A percentile compares a stretch with the other conserved stretches of the same genome.
These are phyloP conservation scores for Vitellaria paradoxa DNA, from an alignment of 179 eudicot species.

Conservation along the genomic window DNA sequence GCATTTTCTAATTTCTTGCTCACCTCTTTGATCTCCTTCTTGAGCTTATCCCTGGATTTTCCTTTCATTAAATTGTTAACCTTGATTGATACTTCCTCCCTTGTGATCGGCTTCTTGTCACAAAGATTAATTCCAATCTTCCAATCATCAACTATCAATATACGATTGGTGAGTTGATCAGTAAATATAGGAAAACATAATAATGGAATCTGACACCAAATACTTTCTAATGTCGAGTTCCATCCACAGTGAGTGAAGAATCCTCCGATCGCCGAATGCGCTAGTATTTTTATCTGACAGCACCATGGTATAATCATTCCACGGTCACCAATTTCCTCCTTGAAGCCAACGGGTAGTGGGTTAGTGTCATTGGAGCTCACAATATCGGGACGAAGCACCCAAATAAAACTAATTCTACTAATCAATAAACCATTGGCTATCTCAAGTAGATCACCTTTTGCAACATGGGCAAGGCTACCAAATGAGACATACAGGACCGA, in stretches of 20 bases:
- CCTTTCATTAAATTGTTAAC: slow-evolving; percentile 31
- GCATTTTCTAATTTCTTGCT: slow-evolving; percentile 33
- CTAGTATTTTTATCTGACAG: neutral
- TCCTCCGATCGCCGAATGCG: slow-evolving; percentile 6
- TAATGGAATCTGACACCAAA: slow-evolving; percentile 23
- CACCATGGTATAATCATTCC: slow-evolving; percentile 23
- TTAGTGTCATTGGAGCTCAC: slow-evolving; percentile 18
- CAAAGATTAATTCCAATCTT: neutral
- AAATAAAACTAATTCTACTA: neutral
- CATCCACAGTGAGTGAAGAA: slow-evolving; percentile 19
- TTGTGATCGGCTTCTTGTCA: slow-evolving; percentile 19
- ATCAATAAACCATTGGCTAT: slow-evolving; percentile 20
- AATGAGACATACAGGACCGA: slow-evolving; percentile 26
- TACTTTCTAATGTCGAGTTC: neutral
- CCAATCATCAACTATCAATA: neutral
- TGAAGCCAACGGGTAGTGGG: slow-evolving; percentile 46
- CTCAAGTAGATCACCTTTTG: slow-evolving; percentile 15
- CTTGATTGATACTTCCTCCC: slow-evolving; percentile 29
- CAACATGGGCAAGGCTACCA: neutral
- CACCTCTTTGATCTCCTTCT: slow-evolving; percentile 24
- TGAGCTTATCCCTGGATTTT: slow-evolving; percentile 14
- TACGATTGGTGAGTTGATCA: slow-evolving; percentile 20
- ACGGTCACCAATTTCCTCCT: slow-evolving; percentile 10
- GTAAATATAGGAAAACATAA: slow-evolving; percentile 17
- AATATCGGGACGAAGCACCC: too few species aligned